Evolutionary conservation across 352 stramenopile genomes (phyloP).

Genomic region (Phytophthora aleatoria): DNA sequence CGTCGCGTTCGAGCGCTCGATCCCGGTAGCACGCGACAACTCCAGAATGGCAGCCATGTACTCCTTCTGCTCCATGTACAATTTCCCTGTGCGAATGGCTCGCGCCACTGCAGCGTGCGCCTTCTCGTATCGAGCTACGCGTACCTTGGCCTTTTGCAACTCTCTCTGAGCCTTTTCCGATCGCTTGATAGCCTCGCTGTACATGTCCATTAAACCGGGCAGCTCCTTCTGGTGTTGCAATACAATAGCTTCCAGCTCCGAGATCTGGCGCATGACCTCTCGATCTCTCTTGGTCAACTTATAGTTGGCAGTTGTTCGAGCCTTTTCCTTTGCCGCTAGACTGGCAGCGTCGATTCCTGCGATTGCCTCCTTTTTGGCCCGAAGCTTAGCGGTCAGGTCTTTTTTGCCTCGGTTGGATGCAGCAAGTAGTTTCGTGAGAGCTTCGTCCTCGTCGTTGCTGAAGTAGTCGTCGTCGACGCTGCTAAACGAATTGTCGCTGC

Average conservation of each 20-base stretch:
- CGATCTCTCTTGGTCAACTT: slow-evolving; percentile 38
- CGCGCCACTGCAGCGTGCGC: slow-evolving; percentile 49
- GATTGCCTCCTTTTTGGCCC: slow-evolving; percentile 35
- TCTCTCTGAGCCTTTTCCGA: slow-evolving; percentile 36
- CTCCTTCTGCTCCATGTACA: slow-evolving; percentile 56
- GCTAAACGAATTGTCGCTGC: slow-evolving; percentile 27
- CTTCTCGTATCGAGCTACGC: slow-evolving; percentile 52
- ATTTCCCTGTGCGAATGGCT: slow-evolving; percentile 40
- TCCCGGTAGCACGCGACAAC: slow-evolving; percentile 46
- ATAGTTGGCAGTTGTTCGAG: slow-evolving; percentile 35
- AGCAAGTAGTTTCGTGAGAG: slow-evolving; percentile 31
- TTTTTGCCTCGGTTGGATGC: slow-evolving; percentile 30
- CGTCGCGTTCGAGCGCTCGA: slow-evolving; percentile 56
- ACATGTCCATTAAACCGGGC: slow-evolving; percentile 48
- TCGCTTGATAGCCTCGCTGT: slow-evolving; percentile 40
- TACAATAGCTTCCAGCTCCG: slow-evolving; percentile 47
- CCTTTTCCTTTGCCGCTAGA: slow-evolving; percentile 28
- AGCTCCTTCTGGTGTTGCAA: slow-evolving; percentile 57
- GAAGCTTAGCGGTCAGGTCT: slow-evolving; percentile 23
- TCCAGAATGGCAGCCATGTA: slow-evolving; percentile 69
- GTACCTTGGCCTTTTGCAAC: slow-evolving; percentile 42
- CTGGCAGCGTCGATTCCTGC: slow-evolving; percentile 36
- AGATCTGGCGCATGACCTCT: slow-evolving; percentile 48
- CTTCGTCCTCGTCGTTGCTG: slow-evolving; percentile 32
- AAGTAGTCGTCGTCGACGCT: slow-evolving; percentile 14